Conservation (phyloP, 345 rosid genomes). For the Euphorbia lathyris region DNA sequence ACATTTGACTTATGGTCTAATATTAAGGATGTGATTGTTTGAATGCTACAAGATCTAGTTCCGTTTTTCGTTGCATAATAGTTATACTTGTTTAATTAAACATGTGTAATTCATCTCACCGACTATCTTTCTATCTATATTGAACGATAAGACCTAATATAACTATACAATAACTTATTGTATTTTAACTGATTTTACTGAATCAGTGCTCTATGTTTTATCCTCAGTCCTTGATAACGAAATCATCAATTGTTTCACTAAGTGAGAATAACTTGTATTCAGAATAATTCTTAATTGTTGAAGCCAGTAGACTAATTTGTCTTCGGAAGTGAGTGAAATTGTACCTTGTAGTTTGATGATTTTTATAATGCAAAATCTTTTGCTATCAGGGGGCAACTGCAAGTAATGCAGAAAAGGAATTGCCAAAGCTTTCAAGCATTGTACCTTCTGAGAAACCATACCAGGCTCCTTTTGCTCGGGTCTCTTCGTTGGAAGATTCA, state of each 20-base stretch:
- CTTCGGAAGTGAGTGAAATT: conserved; percentile 8
- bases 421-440: conserved; percentile 37
- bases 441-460: conserved; percentile 46
- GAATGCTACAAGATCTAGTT: not conserved
- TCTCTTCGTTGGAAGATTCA: conserved; percentile 76
- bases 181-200: not conserved
- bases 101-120: too few relatives aligned
- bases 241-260: not conserved
- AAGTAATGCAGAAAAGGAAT: conserved; percentile 37
- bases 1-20: too few relatives aligned
- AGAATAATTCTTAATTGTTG: not conserved
- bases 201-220: not conserved
- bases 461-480: conserved; percentile 70
- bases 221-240: too few relatives aligned
- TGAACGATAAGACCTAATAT: not conserved
- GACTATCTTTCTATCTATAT: too few relatives aligned
- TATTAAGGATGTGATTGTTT: not conserved
- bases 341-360: conserved; percentile 17
- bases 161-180: not conserved
- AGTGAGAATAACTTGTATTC: not conserved
- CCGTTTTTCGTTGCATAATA: not conserved
- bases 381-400: conserved; percentile 43
- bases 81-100: not conserved
- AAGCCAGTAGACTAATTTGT: not conserved
- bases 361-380: conserved; percentile 16